phyloP scores from a whole-genome alignment of 1,284 basidiomycete genomes.

The Somion occarium region DNA sequence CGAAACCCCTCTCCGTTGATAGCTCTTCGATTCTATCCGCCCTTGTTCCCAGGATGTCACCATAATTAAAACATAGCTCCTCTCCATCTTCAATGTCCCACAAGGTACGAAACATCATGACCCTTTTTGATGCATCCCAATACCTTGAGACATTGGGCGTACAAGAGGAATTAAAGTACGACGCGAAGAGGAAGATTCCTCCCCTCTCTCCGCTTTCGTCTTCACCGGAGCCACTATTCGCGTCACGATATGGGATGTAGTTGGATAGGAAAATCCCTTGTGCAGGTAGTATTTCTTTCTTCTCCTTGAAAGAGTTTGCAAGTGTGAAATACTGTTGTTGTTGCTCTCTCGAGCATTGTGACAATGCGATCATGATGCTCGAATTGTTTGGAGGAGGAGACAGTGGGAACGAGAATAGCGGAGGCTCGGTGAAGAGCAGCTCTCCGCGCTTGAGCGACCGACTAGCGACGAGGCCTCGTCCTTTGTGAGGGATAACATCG shows the following conservation, averaged over 20 bases:
- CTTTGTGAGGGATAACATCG: conserved; percentile 21
- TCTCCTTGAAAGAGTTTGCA: conserved; percentile 14
- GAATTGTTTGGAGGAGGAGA: conserved; percentile 15
- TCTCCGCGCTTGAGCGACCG: conserved; percentile 19
- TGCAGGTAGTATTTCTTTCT: conserved; percentile 16
- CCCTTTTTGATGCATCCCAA: conserved; percentile 16
- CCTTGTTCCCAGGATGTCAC: conserved; percentile 36
- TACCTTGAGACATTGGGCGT: conserved; percentile 23
- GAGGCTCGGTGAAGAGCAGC: conserved; percentile 22
- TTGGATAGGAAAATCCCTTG: conserved; percentile 23
- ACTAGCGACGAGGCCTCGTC: conserved; percentile 22
- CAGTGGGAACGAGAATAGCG: conserved; percentile 19
- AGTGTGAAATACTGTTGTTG: conserved; percentile 20
- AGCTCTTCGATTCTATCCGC: conserved; percentile 35
- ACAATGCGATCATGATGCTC: conserved; percentile 15
- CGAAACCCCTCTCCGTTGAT: conserved; percentile 48
- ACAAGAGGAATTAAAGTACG: conserved; percentile 26
- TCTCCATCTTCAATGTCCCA: conserved; percentile 43
- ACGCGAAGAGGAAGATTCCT: conserved; percentile 19
- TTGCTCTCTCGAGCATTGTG: conserved; percentile 15
- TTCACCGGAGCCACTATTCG: conserved; percentile 10
- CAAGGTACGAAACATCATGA: conserved; percentile 22
- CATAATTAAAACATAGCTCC: conserved; percentile 57
- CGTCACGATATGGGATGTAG: conserved; percentile 16
- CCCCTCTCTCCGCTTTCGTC: conserved; percentile 5